A percentile compares a stretch with the other conserved stretches of the same genome.
Conservation (phyloP, 2,329 filamentous ascomycete species). For the Aureobasidium lini region DNA sequence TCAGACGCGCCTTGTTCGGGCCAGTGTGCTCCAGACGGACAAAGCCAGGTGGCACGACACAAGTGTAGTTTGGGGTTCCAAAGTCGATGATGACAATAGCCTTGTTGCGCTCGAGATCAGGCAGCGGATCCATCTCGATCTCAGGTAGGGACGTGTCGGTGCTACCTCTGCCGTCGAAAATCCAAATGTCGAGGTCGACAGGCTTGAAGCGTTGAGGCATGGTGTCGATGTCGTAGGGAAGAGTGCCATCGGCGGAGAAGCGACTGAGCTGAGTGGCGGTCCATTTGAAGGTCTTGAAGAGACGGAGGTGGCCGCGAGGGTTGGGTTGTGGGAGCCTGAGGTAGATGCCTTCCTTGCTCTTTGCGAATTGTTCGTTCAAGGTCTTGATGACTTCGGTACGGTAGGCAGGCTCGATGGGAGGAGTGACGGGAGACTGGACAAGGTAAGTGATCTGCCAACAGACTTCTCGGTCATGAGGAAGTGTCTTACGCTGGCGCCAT, state of each 20-base stretch:
- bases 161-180: not conserved
- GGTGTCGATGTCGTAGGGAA: not conserved
- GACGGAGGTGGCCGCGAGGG: not conserved
- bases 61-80: not conserved
- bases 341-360: not conserved
- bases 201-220: not conserved
- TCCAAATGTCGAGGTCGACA: not conserved
- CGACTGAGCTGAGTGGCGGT: not conserved
- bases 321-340: not conserved
- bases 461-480: not conserved
- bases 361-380: not conserved
- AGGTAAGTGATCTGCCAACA: not conserved
- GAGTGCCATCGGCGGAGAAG: not conserved
- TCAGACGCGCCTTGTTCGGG: not conserved
- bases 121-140: not conserved
- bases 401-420: not conserved
- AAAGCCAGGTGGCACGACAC: not conserved
- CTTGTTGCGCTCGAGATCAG: constrained; percentile 1
- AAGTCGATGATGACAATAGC: not conserved
- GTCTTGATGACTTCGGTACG: not conserved
- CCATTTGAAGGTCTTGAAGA: not conserved
- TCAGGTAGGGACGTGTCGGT: not conserved
- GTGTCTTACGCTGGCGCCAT: not conserved
- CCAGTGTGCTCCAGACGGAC: not conserved
- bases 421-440: not conserved